phyloP scores from a whole-genome alignment of 192 early-diverging fungal species.

The Linnemannia schmuckeri region DNA sequence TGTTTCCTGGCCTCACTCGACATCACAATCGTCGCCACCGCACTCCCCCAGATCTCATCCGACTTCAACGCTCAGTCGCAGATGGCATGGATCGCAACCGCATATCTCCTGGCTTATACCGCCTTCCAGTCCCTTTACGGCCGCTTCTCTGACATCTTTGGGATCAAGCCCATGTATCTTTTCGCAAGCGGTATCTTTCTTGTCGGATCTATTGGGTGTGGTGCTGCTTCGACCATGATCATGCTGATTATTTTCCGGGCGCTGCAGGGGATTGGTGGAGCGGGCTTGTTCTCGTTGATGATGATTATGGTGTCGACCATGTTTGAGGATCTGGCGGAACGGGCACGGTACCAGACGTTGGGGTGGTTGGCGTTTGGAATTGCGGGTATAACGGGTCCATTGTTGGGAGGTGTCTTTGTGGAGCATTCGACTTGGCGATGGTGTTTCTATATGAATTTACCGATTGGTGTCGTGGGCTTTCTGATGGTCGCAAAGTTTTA shows the following conservation, averaged over 20 bases:
- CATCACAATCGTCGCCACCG: slow-evolving; percentile 86
- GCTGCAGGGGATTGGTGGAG: slow-evolving; percentile 85
- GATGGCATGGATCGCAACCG: slow-evolving; percentile 86
- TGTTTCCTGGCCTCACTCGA: slow-evolving; percentile 83
- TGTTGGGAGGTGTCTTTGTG: slow-evolving; percentile 90
- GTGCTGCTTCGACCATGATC: slow-evolving; percentile 59
- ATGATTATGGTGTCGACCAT: slow-evolving; percentile 89
- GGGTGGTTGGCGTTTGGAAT: slow-evolving; percentile 82
- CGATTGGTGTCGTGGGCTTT: slow-evolving; percentile 76
- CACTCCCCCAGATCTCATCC: slow-evolving; percentile 75
- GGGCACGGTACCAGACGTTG: slow-evolving; percentile 85
- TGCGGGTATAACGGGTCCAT: slow-evolving; percentile 80
- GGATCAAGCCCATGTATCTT: slow-evolving; percentile 55
- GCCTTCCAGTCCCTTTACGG: slow-evolving; percentile 86
- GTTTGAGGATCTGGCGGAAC: slow-evolving; percentile 76
- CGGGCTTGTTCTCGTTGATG: slow-evolving; percentile 78
- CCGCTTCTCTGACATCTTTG: slow-evolving; percentile 81
- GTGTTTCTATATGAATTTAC: slow-evolving; percentile 89
- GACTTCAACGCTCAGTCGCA: slow-evolving; percentile 75
- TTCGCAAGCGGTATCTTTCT: slow-evolving; percentile 47
- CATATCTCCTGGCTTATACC: slow-evolving; percentile 78
- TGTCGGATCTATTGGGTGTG: slow-evolving; percentile 59
- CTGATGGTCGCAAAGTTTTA: slow-evolving; percentile 65
- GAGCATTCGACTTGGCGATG: slow-evolving; percentile 76
- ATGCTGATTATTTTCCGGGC: slow-evolving; percentile 78